These are phyloP conservation scores for Brettanomyces nanus DNA, from an alignment of 805 yeast species.

Conservation along the genomic window DNA sequence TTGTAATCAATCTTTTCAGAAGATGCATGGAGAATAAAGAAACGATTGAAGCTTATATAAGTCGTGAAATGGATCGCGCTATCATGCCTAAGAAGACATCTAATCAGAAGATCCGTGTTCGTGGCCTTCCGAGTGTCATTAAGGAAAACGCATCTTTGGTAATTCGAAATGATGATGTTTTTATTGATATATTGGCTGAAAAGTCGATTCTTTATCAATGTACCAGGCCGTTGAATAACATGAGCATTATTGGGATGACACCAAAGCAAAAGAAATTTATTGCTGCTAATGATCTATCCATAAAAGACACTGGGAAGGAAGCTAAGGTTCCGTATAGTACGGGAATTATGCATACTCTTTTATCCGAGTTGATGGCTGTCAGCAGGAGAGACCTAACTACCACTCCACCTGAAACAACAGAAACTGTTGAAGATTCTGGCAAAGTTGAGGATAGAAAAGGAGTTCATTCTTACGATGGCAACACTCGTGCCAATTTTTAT, in stretches of 20 bases:
- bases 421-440: constrained; percentile 10
- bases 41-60: constrained; percentile 40
- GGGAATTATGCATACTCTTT: constrained; percentile 55
- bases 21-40: constrained; percentile 59
- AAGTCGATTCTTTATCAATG: constrained; percentile 12
- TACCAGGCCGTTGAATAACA: constrained; percentile 13
- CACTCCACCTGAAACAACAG: constrained; percentile 14
- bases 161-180: constrained; percentile 26
- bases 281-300: constrained; percentile 17
- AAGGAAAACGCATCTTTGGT: constrained; percentile 43
- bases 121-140: constrained; percentile 30
- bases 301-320: constrained; percentile 9
- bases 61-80: constrained; percentile 39
- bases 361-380: constrained; percentile 54
- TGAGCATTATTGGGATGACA: constrained; percentile 12
- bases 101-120: constrained; percentile 17
- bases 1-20: constrained; percentile 50
- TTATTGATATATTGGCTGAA: constrained; percentile 18
- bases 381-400: constrained; percentile 21
- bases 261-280: constrained; percentile 17
- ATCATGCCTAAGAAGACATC: constrained; percentile 22
- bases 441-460: constrained; percentile 18
- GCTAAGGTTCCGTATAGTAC: constrained; percentile 22
- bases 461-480: constrained; percentile 8
- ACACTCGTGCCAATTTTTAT: constrained; percentile 10